Evolutionary conservation across 192 early-diverging fungal species (phyloP).

Genomic region (Linnemannia exigua): DNA sequence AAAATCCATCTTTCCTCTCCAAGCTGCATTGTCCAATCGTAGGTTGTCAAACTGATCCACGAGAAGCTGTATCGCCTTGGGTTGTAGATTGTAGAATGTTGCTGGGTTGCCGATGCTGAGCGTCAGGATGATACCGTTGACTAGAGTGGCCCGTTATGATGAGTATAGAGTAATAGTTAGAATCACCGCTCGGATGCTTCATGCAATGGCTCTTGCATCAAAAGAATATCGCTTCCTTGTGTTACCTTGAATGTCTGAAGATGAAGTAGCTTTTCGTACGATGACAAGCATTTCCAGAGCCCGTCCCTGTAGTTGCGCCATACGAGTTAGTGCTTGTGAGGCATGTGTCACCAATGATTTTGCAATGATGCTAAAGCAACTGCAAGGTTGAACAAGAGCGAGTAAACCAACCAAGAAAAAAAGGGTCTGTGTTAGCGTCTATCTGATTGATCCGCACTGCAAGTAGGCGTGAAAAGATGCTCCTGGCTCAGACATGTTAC

Average conservation of each 20-base stretch:
- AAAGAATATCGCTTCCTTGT: not conserved
- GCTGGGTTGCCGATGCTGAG: conserved; percentile 36
- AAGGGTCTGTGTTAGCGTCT: not conserved
- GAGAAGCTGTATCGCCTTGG: conserved; percentile 33
- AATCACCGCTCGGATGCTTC: too few relatives aligned
- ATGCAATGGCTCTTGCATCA: not conserved
- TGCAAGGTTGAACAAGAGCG: not conserved
- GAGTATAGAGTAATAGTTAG: not conserved
- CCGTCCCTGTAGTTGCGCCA: conserved; percentile 12
- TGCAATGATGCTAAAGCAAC: conserved; percentile 42
- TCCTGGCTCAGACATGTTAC: not conserved
- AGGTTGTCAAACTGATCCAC: conserved; percentile 37
- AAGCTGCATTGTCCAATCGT: conserved; percentile 4
- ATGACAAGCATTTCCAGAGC: conserved; percentile 14
- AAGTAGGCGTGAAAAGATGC: not conserved
- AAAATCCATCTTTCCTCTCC: conserved; percentile 12
- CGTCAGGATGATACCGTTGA: conserved; percentile 50
- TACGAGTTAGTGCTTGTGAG: conserved; percentile 1
- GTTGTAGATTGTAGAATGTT: conserved; percentile 39
- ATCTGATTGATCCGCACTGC: not conserved
- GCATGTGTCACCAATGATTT: conserved; percentile 22
- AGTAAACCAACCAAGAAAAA: not conserved
- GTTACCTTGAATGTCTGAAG: conserved; percentile 12
- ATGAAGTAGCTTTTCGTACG: not conserved
- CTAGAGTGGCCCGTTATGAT: conserved; percentile 22